Conservation (phyloP, 306 rosid species). For the Carpinus viminea region DNA sequence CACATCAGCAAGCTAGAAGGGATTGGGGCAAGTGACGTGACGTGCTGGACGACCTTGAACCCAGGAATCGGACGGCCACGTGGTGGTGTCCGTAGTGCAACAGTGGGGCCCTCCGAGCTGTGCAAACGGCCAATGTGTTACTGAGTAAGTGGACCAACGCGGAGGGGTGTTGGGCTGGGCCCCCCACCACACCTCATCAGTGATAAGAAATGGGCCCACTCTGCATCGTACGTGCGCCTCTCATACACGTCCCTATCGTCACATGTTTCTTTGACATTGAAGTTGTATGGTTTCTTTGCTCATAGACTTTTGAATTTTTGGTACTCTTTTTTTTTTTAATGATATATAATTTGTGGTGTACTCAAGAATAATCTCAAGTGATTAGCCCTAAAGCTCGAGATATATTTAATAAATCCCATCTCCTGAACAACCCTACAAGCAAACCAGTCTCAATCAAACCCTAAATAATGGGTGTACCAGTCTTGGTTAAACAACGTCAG, state of each 20-base stretch:
- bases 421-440: no score
- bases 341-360: no score
- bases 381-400: no score
- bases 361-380: no score
- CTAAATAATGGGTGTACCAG: no score
- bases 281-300: neutral
- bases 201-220: conserved; percentile 13
- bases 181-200: conserved; percentile 17
- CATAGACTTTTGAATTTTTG: neutral
- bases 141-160: conserved; percentile 48
- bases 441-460: no score
- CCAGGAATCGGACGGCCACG: conserved; percentile 32
- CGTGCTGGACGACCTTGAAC: conserved; percentile 25
- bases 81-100: conserved; percentile 23
- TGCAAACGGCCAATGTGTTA: neutral
- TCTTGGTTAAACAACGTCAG: no score
- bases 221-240: conserved; percentile 52
- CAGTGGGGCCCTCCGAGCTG: conserved; percentile 10
- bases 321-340: neutral
- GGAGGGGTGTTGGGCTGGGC: conserved; percentile 35
- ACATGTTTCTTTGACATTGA: neutral
- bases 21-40: conserved; percentile 21
- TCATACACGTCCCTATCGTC: conserved; percentile 3
- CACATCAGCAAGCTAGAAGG: conserved; percentile 28
- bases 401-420: no score